A percentile compares a stretch with the other conserved stretches of the same genome.
These are phyloP conservation scores for Aspergillus uvarum DNA, from an alignment of 2,329 filamentous ascomycete species.

Conservation along the genomic window DNA sequence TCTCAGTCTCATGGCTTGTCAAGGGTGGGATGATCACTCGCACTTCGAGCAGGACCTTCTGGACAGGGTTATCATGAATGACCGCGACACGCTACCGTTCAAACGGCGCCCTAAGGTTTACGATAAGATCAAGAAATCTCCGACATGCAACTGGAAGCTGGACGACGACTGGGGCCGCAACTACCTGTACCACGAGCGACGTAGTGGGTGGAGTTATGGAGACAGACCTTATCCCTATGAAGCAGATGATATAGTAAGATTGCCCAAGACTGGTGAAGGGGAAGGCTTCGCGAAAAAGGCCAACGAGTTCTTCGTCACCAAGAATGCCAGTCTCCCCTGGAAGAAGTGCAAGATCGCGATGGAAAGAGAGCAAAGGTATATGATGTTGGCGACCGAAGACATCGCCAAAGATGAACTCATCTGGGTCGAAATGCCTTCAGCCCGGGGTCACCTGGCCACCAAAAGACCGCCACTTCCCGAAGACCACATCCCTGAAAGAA, in stretches of 20 bases:
- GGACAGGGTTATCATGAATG: conserved; percentile 18
- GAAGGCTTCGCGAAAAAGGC: conserved; percentile 15
- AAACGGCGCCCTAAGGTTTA: not conserved
- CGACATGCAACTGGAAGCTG: not conserved
- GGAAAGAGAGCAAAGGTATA: conserved; percentile 3
- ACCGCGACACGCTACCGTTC: not conserved
- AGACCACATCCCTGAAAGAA: not conserved
- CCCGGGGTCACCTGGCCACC: conserved; percentile 34
- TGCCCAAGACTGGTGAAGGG: conserved; percentile 15
- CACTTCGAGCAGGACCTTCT: conserved; percentile 20
- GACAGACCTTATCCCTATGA: conserved; percentile 31
- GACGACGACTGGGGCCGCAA: not conserved
- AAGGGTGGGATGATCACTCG: conserved; percentile 32
- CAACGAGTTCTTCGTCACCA: conserved; percentile 25
- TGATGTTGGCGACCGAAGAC: conserved; percentile 28
- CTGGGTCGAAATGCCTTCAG: conserved; percentile 35
- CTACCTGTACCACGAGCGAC: not conserved
- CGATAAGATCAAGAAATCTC: too few relatives aligned
- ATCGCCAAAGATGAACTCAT: conserved; percentile 29
- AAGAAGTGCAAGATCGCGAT: conserved; percentile 10
- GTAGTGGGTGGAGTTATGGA: not conserved
- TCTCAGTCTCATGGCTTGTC: conserved; percentile 32
- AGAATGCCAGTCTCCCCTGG: conserved; percentile 13
- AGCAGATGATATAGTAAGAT: conserved; percentile 15
- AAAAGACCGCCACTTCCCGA: not conserved